Percentiles rank a stretch among this genome's conserved stretches.
phyloP scores from a whole-genome alignment of 2,329 filamentous ascomycete genomes.

The Botryotinia globosa region DNA sequence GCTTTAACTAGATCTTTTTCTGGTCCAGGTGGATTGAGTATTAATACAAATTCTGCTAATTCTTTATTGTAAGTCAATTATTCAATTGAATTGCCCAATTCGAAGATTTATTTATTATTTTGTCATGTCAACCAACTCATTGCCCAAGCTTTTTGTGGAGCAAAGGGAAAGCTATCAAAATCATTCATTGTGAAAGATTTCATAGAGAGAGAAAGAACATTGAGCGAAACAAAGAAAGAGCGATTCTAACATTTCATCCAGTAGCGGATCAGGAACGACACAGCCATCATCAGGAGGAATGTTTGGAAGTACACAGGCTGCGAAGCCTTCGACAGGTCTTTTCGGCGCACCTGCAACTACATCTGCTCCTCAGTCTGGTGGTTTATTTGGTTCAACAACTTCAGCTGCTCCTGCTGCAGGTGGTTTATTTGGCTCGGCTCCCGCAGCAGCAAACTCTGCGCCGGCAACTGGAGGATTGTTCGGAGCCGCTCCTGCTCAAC shows the following conservation, averaged over 20 bases:
- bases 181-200: constrained; percentile 20
- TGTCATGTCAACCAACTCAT: constrained; percentile 9
- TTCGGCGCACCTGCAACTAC: constrained; percentile 36
- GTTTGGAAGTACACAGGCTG: constrained; percentile 35
- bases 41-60: constrained; percentile 62
- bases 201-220: neutral
- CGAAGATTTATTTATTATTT: constrained; percentile 8
- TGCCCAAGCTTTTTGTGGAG: constrained; percentile 20
- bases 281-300: constrained; percentile 36
- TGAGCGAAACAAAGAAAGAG: constrained; percentile 8
- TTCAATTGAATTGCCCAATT: neutral
- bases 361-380: constrained; percentile 31
- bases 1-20: constrained; percentile 53
- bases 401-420: constrained; percentile 25
- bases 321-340: constrained; percentile 34
- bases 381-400: constrained; percentile 28
- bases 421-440: constrained; percentile 37
- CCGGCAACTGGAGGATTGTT: constrained; percentile 28
- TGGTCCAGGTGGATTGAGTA: constrained; percentile 58
- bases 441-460: constrained; percentile 18
- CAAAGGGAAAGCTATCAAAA: constrained; percentile 21
- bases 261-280: constrained; percentile 35
- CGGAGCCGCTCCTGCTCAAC: constrained; percentile 25
- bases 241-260: constrained; percentile 27
- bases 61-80: constrained; percentile 48